These are phyloP conservation scores for Sporisorium reilianum DNA, from an alignment of 1,284 basidiomycete genomes.

Conservation along the genomic window DNA sequence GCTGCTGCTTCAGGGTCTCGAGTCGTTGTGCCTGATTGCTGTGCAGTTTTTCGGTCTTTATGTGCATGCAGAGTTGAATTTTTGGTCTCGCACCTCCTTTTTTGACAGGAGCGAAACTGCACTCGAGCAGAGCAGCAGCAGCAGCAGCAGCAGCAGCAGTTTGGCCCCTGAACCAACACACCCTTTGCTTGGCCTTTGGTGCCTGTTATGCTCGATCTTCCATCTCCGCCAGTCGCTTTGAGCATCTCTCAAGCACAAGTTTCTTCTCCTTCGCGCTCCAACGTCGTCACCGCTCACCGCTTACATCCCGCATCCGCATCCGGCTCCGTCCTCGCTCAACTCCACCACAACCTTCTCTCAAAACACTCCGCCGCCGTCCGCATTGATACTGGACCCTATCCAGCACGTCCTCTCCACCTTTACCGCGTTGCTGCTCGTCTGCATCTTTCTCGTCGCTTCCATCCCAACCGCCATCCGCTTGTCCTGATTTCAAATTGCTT, in stretches of 20 bases:
- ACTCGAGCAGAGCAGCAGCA: too few relatives aligned
- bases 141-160: too few relatives aligned
- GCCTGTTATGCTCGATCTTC: conserved; percentile 14
- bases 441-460: background rate
- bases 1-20: conserved; percentile 15
- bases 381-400: conserved; percentile 29
- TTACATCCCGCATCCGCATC: conserved; percentile 33
- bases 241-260: conserved; percentile 24
- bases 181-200: too few relatives aligned
- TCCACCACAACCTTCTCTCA: background rate
- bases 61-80: conserved; percentile 2
- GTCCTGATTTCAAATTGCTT: background rate
- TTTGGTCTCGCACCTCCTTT: conserved; percentile 21
- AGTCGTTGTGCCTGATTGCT: conserved; percentile 7
- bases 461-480: background rate
- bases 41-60: background rate
- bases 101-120: conserved; percentile 20
- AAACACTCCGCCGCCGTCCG: conserved; percentile 9
- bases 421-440: conserved; percentile 4
- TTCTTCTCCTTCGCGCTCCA: conserved; percentile 13
- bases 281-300: conserved; percentile 6
- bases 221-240: conserved; percentile 21
- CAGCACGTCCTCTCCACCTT: background rate
- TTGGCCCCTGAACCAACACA: conserved; percentile 26
- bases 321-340: conserved; percentile 18